Conservation (phyloP, 495 filamentous ascomycete genomes). For the Hypoxylon lienhwacheense region DNA sequence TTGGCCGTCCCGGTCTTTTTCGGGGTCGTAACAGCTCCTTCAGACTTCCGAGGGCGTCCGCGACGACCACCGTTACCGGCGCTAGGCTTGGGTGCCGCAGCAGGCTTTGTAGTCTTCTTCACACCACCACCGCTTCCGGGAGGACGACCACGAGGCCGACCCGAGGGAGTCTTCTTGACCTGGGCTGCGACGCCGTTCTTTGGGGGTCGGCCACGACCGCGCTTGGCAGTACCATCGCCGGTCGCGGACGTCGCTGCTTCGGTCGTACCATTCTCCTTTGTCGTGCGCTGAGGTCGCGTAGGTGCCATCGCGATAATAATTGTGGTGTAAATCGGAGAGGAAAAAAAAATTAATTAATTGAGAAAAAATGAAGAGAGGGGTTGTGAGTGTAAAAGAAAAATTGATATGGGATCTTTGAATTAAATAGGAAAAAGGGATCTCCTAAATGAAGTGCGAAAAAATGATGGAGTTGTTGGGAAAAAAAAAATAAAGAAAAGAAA, state of each 20-base stretch:
- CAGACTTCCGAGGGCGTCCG: constrained; percentile 43
- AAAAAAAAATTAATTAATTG: not conserved
- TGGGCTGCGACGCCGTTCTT: constrained; percentile 43
- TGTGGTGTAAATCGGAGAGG: not conserved
- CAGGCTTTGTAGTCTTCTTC: constrained; percentile 42
- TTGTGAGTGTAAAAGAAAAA: not conserved
- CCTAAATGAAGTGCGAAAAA: not conserved
- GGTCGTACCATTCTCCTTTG: constrained; percentile 34
- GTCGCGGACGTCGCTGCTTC: constrained; percentile 19
- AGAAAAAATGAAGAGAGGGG: not conserved
- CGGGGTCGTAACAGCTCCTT: constrained; percentile 23
- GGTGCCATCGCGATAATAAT: constrained; percentile 31
- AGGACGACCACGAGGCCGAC: constrained; percentile 51
- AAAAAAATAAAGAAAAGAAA: constrained; percentile 2
- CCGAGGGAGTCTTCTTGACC: constrained; percentile 42
- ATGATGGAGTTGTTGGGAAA: constrained; percentile 5
- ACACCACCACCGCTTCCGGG: constrained; percentile 42
- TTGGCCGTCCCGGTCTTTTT: constrained; percentile 33
- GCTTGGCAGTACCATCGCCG: constrained; percentile 39
- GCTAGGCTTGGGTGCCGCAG: constrained; percentile 22
- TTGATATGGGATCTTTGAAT: not conserved
- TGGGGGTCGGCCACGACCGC: constrained; percentile 49
- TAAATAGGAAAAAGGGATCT: not conserved
- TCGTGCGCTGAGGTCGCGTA: constrained; percentile 26
- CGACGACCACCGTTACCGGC: constrained; percentile 30